Base-by-base conservation (phyloP, 1,284 basidiomycete genomes). In the Coniophora puteana region DNA sequence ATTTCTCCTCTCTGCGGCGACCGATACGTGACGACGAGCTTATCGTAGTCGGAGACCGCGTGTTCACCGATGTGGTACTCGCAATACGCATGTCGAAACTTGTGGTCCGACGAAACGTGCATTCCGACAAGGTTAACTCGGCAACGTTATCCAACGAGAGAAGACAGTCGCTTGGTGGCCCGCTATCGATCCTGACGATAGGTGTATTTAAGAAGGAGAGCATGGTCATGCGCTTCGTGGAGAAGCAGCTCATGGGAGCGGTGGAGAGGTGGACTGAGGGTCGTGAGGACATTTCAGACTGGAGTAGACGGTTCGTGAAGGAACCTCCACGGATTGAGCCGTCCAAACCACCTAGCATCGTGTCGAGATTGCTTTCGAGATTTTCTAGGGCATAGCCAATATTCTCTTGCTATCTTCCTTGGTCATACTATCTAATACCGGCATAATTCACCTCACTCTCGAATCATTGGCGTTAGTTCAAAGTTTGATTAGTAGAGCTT, bases 31-130 rank as follows among this genome's bases (percentile, higher is more conserved):
- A 80, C 51, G 68, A 76, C 33, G 76, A 78, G 45, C 70, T 96
- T 24, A 66, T 96, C 44, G 65, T 96, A 14, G 79, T 98, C 8
- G 94, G 94, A 1, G 94, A 98, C 65, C 74, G 94, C 8, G 67
- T 94, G 29, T 89, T 94, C 55, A 98, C 94, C 0, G 94, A 98
- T 61, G 70, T 94, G 14, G 77, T 96, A 32, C 72, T 97, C 55
- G 87, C 92, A 5, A 85, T 88, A 50, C 81, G 91, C 31, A 80
- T 89, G 69, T 18, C 4, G 13, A 43, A 13, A 18, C 14, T 20
- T 18, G 14, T 8, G 2, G 6, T 8, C 30, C 11, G 22, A n/a
- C 35, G 27, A 26, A 21, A 11, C 32, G n/a, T n/a, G 14, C 36
- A 36, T 4, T 47, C 51, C 48, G 52, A 53, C 38, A 52, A 35